These are phyloP conservation scores for Claviceps lovelessii DNA, from an alignment of 2,329 filamentous ascomycete species.

Conservation along the genomic window DNA sequence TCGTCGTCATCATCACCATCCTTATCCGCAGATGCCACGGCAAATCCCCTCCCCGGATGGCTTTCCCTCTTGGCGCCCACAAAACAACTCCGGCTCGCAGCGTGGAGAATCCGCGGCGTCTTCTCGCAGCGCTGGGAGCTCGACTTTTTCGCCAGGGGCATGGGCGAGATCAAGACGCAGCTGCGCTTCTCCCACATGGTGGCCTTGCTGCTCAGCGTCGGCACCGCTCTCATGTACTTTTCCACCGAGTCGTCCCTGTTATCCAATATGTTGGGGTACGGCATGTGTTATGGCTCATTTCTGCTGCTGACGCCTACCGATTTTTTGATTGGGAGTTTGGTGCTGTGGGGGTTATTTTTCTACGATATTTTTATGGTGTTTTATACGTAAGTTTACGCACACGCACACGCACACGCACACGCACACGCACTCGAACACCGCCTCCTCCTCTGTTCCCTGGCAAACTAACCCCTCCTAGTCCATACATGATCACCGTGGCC, in stretches of 20 bases:
- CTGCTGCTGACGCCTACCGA: constrained; percentile 80
- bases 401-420: too few species aligned
- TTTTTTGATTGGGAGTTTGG: constrained; percentile 64
- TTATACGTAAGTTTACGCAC: constrained; percentile 46
- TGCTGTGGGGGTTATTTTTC: constrained; percentile 70
- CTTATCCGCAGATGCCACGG: constrained; percentile 6
- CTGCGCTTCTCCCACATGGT: constrained; percentile 44
- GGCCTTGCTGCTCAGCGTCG: constrained; percentile 39
- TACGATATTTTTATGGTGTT: constrained; percentile 94
- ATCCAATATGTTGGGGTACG: constrained; percentile 76
- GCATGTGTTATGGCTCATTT: constrained; percentile 71
- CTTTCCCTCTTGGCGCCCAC: constrained; percentile 21
- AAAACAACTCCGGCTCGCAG: constrained; percentile 10
- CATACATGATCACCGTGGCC: constrained; percentile 76
- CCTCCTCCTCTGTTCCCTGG: not conserved
- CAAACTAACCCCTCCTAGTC: constrained; percentile 26
- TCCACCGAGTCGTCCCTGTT: constrained; percentile 45
- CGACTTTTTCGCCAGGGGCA: constrained; percentile 35
- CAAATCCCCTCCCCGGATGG: constrained; percentile 18
- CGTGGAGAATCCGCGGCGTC: constrained; percentile 38
- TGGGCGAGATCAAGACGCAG: constrained; percentile 30
- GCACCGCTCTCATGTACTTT: constrained; percentile 48
- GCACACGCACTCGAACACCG: too few species aligned
- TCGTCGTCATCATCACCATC: not conserved
- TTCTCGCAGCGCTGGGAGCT: constrained; percentile 38